phyloP scores from a whole-genome alignment of 495 filamentous ascomycete species.

The Daldinia vernicosa region DNA sequence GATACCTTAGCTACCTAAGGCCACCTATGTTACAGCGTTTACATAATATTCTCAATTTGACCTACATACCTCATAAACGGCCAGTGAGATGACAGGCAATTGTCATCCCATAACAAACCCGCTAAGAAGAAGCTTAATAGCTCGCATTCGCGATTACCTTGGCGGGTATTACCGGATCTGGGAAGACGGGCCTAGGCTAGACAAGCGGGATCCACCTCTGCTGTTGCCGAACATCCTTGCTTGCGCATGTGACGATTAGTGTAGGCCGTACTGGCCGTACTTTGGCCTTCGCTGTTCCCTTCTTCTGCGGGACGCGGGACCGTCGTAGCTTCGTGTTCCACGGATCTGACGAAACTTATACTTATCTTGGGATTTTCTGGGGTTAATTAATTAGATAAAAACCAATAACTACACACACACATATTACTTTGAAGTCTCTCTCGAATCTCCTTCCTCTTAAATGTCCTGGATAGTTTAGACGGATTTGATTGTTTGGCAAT shows the following conservation, averaged over 20 bases:
- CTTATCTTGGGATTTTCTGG: constrained; percentile 12
- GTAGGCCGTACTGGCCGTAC: no score
- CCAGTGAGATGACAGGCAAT: constrained; percentile 27
- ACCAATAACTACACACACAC: background rate
- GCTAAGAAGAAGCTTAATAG: background rate
- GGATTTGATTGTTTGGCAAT: constrained; percentile 20
- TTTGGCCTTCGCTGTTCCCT: constrained; percentile 17
- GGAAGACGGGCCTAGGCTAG: constrained; percentile 31
- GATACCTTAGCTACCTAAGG: no score
- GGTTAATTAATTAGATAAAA: background rate
- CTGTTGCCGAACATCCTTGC: constrained; percentile 39
- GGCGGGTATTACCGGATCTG: constrained; percentile 30
- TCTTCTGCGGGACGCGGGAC: constrained; percentile 20
- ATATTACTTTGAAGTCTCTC: background rate
- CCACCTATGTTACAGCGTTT: no score
- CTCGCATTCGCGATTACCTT: constrained; percentile 40
- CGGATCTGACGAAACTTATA: constrained; percentile 18
- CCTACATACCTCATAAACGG: no score
- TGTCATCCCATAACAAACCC: background rate
- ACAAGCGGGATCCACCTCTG: constrained; percentile 12
- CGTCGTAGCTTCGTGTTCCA: constrained; percentile 12
- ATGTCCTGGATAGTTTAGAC: constrained; percentile 10
- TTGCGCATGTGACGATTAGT: constrained; percentile 34
- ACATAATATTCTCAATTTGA: background rate
- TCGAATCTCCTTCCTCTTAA: background rate